A percentile compares a stretch with the other conserved stretches of the same genome.
Evolutionary conservation across 106 monocot genomes (phyloP).

Genomic region (Agapanthus africanus): DNA sequence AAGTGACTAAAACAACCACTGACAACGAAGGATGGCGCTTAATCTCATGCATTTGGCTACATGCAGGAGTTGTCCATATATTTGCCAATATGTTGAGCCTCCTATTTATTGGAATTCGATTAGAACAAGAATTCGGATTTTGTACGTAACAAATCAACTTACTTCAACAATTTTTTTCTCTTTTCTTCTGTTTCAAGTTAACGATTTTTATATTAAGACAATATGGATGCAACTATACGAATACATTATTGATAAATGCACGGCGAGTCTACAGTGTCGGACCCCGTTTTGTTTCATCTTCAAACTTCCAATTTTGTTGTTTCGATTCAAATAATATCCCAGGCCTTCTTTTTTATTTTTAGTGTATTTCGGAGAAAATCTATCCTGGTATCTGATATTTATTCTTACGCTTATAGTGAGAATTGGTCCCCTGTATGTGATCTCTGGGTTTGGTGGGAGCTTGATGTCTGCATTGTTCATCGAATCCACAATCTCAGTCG

Average conservation of each 20-base stretch:
- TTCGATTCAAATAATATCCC: not conserved
- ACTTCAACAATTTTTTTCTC: too few species aligned
- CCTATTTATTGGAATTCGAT: constrained; percentile 66
- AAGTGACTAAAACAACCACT: constrained; percentile 31
- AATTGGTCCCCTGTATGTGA: constrained; percentile 74
- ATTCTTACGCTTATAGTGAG: constrained; percentile 43
- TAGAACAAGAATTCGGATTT: constrained; percentile 78
- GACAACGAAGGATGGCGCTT: constrained; percentile 64
- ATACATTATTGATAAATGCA: not conserved
- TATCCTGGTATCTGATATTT: not conserved
- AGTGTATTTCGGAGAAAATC: not conserved
- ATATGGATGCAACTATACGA: not conserved
- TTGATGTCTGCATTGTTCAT: constrained; percentile 78
- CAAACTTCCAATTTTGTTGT: not conserved
- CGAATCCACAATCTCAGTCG: constrained; percentile 63
- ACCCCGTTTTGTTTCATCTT: not conserved
- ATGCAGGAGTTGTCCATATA: constrained; percentile 70
- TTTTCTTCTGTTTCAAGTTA: too few species aligned
- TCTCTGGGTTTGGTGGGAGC: constrained; percentile 83
- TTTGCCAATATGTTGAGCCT: constrained; percentile 84
- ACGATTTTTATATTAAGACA: too few species aligned
- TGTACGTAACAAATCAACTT: constrained; percentile 26
- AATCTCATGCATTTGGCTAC: constrained; percentile 78
- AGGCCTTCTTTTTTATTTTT: not conserved
- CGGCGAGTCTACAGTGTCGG: not conserved